Base-by-base conservation (phyloP, 257 asterid species). In the Lavandula angustifolia region DNA sequence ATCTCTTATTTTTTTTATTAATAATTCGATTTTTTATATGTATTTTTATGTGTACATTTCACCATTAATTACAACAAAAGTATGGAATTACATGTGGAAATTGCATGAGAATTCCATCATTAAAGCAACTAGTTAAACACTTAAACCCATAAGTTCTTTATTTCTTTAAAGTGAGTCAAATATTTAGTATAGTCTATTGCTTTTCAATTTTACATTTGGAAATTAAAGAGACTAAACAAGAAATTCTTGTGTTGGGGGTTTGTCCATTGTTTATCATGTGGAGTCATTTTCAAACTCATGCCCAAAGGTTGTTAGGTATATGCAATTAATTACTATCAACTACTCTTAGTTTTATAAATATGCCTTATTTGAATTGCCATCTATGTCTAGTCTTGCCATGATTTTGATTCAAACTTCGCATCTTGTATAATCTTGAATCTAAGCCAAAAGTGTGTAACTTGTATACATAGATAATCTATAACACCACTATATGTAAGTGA, bases 301-400 rank as follows among this genome's bases (percentile, higher is more conserved):
- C 27, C 27, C 27, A 22, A 22, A 22, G 52, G 50, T 53, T 27
- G 64, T 59, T 75, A 58, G 75, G 71, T 64, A 11, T 46, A 56
- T 18, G 67, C 60, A 63, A 75, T 60, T 31, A 59, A 75, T 60
- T 31, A 52, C 29, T 59, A 52, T 48, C 63, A 68, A 54, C 10
- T 10, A 59, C 42, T 61, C 9, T 22, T 52, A 22, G 27, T 22
- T 22, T 0, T 22, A 22, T 22, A 22, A 1, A 22, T 9, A n/a
- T 69, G 73, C 69, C 63, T 43, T 54, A 54, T 64, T 41, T 46
- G 17, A 46, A 37, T 54, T 32, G 33, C n/a, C 4, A 3, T 18
- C 32, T 11, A 56, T 44, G 4, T 13, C 38, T 7, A 42, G 7
- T 9, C 22, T 9, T 43, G 12, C 27, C 31, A 42, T 10, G 18